A percentile compares a stretch with the other conserved stretches of the same genome.
These are phyloP conservation scores for Thamnidium elegans DNA, from an alignment of 192 early-diverging fungal genomes.

Conservation along the genomic window DNA sequence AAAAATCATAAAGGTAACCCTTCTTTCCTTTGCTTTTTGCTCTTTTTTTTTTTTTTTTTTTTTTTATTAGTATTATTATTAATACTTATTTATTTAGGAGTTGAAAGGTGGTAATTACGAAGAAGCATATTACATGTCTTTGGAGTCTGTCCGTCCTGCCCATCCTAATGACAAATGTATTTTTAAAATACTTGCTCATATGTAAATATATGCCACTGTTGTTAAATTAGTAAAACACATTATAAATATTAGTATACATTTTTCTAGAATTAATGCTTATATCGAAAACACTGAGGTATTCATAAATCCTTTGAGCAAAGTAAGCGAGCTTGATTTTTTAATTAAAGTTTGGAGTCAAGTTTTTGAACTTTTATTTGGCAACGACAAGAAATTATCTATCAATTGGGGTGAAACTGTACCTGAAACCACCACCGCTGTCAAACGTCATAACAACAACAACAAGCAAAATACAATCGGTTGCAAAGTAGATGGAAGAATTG, in stretches of 20 bases:
- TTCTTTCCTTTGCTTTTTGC: neutral
- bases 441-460: neutral
- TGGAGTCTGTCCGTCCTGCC: neutral
- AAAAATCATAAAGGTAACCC: neutral
- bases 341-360: constrained; percentile 1
- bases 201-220: neutral
- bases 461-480: constrained; percentile 1
- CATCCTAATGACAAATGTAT: neutral
- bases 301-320: neutral
- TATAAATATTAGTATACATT: neutral
- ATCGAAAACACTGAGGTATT: neutral
- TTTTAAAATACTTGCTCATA: neutral
- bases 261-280: constrained; percentile 2
- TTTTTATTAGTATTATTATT: neutral
- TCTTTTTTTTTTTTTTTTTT: too few relatives aligned
- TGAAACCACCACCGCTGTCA: neutral
- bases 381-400: neutral
- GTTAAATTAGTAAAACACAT: neutral
- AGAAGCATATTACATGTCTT: neutral
- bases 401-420: neutral
- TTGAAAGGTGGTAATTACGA: neutral
- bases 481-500: constrained; percentile 1
- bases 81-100: neutral
- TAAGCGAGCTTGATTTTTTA: neutral
- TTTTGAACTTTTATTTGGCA: neutral